phyloP scores from a whole-genome alignment of 805 yeast genomes.

The Candida lessepsii region DNA sequence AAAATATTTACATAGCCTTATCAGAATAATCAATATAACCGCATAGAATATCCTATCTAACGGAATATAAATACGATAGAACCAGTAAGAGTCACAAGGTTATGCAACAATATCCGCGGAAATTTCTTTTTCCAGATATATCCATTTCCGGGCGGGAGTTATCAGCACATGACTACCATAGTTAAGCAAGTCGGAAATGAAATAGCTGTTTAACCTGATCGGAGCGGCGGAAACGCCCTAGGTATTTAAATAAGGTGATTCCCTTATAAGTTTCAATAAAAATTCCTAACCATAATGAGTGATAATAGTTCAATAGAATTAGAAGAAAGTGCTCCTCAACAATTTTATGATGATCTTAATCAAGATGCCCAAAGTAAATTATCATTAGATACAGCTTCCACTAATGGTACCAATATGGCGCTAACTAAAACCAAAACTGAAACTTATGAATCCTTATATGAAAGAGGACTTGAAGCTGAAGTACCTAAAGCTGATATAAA shows the following conservation, averaged over 20 bases:
- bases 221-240: constrained; percentile 7
- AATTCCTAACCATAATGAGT: constrained; percentile 8
- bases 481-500: constrained; percentile 54
- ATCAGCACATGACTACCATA: not conserved
- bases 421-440: constrained; percentile 50
- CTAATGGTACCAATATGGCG: constrained; percentile 4
- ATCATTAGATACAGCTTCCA: constrained; percentile 9
- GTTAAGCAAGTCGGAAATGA: constrained; percentile 2
- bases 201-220: not conserved
- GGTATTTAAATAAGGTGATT: constrained; percentile 5
- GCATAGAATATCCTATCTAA: not conserved
- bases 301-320: not conserved
- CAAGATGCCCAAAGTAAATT: constrained; percentile 15
- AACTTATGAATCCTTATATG: constrained; percentile 66
- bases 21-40: not conserved
- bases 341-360: constrained; percentile 8
- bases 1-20: too few relatives aligned
- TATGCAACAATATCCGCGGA: constrained; percentile 3
- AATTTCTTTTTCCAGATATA: not conserved
- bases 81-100: not conserved
- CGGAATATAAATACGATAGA: too few relatives aligned
- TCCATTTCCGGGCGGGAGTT: constrained; percentile 8
- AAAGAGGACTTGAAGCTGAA: constrained; percentile 56
- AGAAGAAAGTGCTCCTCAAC: constrained; percentile 9
- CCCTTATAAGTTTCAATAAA: constrained; percentile 5